These are phyloP conservation scores for Forsythia suspensa DNA, from an alignment of 257 asterid species.

Conservation along the genomic window DNA sequence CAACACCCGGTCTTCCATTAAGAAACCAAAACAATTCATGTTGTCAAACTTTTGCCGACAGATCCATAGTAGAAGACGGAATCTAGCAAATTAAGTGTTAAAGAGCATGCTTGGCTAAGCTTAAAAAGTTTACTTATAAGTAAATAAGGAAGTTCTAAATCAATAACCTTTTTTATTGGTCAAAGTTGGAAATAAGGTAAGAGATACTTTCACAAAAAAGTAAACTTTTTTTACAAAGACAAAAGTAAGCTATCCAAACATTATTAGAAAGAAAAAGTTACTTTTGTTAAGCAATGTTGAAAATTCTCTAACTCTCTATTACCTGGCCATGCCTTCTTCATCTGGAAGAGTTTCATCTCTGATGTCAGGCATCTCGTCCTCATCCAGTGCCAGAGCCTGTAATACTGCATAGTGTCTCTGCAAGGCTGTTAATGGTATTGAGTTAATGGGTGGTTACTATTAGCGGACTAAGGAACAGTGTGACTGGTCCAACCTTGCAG, in stretches of 20 bases:
- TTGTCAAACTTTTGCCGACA: constrained; percentile 6
- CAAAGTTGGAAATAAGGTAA: no score
- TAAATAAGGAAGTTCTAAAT: no score
- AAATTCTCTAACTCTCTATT: neutral
- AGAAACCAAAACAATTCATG: neutral
- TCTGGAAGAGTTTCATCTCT: constrained; percentile 97
- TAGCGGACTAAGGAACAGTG: neutral
- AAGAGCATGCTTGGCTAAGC: no score
- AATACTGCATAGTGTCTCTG: constrained; percentile 94
- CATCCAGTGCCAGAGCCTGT: constrained; percentile 95
- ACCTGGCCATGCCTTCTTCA: constrained; percentile 96
- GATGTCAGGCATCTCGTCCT: constrained; percentile 92
- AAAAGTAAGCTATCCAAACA: no score
- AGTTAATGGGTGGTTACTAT: constrained; percentile 2
- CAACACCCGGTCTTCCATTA: constrained; percentile 70
- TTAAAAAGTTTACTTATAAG: no score
- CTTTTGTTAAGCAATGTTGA: no score
- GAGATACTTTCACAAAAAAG: no score
- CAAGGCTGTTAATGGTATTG: constrained; percentile 56
- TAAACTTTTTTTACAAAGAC: no score
- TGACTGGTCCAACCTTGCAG: no score
- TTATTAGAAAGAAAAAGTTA: no score
- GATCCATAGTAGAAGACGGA: constrained; percentile 8
- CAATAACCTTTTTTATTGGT: no score
- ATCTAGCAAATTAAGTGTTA: neutral